Conservation (phyloP, 1,139 yeast species). For the Oligophagozyma castellii region DNA sequence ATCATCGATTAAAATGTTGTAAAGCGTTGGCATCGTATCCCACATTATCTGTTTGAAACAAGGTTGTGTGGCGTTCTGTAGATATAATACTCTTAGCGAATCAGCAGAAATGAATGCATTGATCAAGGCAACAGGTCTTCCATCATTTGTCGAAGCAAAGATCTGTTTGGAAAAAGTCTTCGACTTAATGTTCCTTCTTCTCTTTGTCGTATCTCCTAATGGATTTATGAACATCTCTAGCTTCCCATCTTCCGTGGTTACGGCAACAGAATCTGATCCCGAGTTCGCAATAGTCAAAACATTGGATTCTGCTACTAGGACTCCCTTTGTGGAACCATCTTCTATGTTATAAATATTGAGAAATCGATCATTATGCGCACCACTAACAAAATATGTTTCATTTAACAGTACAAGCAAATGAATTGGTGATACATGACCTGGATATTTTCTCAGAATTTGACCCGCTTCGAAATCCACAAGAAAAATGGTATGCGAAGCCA, state of each 20-base stretch:
- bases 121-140: constrained; percentile 26
- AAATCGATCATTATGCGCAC: constrained; percentile 68
- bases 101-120: constrained; percentile 31
- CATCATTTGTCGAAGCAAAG: constrained; percentile 27
- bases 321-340: constrained; percentile 28
- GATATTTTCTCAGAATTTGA: constrained; percentile 36
- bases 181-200: constrained; percentile 26
- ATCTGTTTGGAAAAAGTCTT: constrained; percentile 33
- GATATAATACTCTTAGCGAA: constrained; percentile 45
- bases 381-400: constrained; percentile 41
- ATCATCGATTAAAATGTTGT: constrained; percentile 17
- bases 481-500: constrained; percentile 52
- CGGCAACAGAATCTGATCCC: constrained; percentile 34
- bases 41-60: constrained; percentile 49
- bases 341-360: constrained; percentile 46
- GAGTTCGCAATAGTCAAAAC: constrained; percentile 29
- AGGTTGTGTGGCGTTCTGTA: constrained; percentile 56
- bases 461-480: constrained; percentile 32
- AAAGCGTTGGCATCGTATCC: constrained; percentile 28
- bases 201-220: constrained; percentile 23
- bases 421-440: constrained; percentile 64
- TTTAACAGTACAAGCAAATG: constrained; percentile 30
- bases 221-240: constrained; percentile 55
- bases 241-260: constrained; percentile 53
- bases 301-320: constrained; percentile 56